Base-by-base conservation (phyloP, 2,329 filamentous ascomycete species). In the Ambrosiella cleistominuta region DNA sequence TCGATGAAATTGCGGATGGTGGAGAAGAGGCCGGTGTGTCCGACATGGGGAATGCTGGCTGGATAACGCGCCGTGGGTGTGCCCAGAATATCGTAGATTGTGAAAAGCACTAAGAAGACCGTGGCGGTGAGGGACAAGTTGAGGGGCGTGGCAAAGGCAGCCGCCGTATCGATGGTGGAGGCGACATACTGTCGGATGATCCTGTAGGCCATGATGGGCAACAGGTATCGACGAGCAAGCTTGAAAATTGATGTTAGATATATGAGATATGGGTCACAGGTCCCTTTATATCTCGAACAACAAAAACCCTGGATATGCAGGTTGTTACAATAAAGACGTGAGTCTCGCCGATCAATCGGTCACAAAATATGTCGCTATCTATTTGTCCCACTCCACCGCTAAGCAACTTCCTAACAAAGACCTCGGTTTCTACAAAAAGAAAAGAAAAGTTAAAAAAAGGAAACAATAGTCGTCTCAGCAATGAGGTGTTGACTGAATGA, bases 1-100 rank as follows among this genome's bases (percentile, higher is more conserved):
- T 65, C 66, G 52, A 70, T 51, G 63, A 70, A 70, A 60, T 75
- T 74, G 51, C 67, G 64, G 54, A 74, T 42, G 2, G 66, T 69
- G 7, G 67, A 69, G 17, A 70, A 49, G 52, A 67, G 62, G n/a
- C 71, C 67, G 1, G 70, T 69, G 53, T 69, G 66, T 50, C 72
- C 72, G 11, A 75, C 68, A 1, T 69, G 66, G 0, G 72, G 71
- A 7, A 75, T 68, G 1, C 70, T 65, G 1, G 64, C 61, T 2
- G 71, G 68, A 57, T 73, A 74, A 7, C 56, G 56, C 11, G 17
- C 27, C 1, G 65, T 65, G 1, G 73, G 71, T 59, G 71, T 69
- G 60, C 65, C 65, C 6, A 65, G 63, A 56, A 71, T 67, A 61
- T 75, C 72, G 64, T 70, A 61, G 27, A 72, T 60, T 50, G 74